Evolutionary conservation across 306 rosid genomes (phyloP).

Genomic region (Malus sylvestris): DNA sequence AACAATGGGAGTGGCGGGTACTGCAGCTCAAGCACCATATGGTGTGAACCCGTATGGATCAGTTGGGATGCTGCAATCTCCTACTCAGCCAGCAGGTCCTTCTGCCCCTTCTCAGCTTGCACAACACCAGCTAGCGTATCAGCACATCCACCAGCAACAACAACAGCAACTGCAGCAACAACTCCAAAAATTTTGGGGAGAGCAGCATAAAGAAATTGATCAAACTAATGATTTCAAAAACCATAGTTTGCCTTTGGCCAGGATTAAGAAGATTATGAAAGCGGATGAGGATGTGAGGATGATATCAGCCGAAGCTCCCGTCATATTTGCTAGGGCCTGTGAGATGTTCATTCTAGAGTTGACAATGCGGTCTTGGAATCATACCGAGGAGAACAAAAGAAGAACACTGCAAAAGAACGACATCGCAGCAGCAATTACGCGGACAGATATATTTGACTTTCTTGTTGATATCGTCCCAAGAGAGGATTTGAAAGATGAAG

Average conservation of each 20-base stretch:
- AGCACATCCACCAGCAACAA: slow-evolving; percentile 32
- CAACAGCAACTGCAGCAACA: slow-evolving; percentile 41
- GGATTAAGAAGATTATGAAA: slow-evolving; percentile 71
- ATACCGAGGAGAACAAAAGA: slow-evolving; percentile 46
- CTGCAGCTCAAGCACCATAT: slow-evolving; percentile 24
- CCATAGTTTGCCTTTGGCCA: slow-evolving; percentile 44
- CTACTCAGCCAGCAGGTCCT: slow-evolving; percentile 21
- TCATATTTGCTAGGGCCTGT: slow-evolving; percentile 56
- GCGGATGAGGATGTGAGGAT: slow-evolving; percentile 48
- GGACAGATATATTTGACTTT: slow-evolving; percentile 55
- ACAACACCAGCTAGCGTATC: slow-evolving; percentile 27
- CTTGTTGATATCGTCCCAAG: slow-evolving; percentile 48
- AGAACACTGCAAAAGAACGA: slow-evolving; percentile 49
- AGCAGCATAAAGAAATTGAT: slow-evolving; percentile 33
- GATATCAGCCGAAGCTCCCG: slow-evolving; percentile 59
- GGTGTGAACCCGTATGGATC: slow-evolving; percentile 26
- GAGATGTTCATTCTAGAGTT: slow-evolving; percentile 66
- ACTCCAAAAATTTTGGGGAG: slow-evolving; percentile 41
- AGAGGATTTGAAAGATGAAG: slow-evolving; percentile 41
- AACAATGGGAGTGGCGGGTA: slow-evolving; percentile 9
- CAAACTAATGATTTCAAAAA: slow-evolving; percentile 29
- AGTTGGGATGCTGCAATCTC: slow-evolving; percentile 20
- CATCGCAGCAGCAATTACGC: slow-evolving; percentile 48
- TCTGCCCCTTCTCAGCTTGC: slow-evolving; percentile 28
- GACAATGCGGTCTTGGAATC: slow-evolving; percentile 51